phyloP scores from a whole-genome alignment of 306 rosid species.

The Fagus crenata region DNA sequence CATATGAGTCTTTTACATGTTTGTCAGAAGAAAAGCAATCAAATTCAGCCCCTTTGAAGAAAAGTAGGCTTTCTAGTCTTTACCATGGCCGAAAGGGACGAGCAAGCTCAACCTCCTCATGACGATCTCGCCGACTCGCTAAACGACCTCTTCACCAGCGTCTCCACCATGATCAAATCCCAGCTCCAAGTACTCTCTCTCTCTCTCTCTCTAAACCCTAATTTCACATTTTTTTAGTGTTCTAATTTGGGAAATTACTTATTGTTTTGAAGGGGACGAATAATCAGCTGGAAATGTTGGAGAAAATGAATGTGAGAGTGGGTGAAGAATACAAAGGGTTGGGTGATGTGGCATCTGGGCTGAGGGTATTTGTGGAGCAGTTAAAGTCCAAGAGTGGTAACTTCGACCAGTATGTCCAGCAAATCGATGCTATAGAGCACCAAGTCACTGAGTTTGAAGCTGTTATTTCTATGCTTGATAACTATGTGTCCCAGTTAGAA shows the following conservation, averaged over 20 bases:
- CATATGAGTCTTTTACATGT: no score
- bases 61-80: no score
- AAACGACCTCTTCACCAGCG: constrained; percentile 63
- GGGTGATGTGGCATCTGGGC: constrained; percentile 88
- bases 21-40: no score
- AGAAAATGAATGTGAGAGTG: constrained; percentile 77
- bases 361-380: constrained; percentile 85
- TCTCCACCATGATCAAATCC: constrained; percentile 76
- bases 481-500: constrained; percentile 62
- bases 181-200: constrained; percentile 68
- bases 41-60: no score
- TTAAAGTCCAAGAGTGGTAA: constrained; percentile 67
- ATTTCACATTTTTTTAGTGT: not conserved
- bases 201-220: constrained; percentile 9
- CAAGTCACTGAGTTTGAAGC: constrained; percentile 93
- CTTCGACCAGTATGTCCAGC: constrained; percentile 68
- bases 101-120: not conserved
- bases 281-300: constrained; percentile 78
- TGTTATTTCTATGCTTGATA: constrained; percentile 77
- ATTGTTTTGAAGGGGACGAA: constrained; percentile 56
- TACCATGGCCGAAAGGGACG: constrained; percentile 41
- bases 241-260: not conserved
- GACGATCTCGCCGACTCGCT: constrained; percentile 69
- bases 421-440: constrained; percentile 73
- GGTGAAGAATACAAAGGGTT: constrained; percentile 78